Conservation (phyloP, 768 basidiomycete genomes). For the Gelatoporia subvermispora region DNA sequence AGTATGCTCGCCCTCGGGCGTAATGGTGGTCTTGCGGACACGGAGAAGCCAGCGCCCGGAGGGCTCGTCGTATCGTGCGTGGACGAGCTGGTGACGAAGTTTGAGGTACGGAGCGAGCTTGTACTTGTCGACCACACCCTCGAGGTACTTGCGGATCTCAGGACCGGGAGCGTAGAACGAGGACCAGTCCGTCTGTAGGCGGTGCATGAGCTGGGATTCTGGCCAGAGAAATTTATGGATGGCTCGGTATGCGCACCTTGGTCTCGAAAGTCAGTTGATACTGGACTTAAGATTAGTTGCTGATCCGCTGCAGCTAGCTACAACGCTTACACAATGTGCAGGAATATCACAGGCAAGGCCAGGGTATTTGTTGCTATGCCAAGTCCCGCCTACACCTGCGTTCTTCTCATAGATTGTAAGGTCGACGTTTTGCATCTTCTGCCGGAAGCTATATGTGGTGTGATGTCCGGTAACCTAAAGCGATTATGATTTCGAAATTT, state of each 20-base stretch:
- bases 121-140: conserved; percentile 54
- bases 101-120: conserved; percentile 48
- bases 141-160: conserved; percentile 53
- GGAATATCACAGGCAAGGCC: conserved; percentile 61
- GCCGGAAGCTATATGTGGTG: not conserved
- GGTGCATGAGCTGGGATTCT: not conserved
- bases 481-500: not conserved
- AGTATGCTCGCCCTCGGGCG: not conserved
- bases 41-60: conserved; percentile 54
- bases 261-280: conserved; percentile 56
- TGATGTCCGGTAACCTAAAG: not conserved
- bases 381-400: conserved; percentile 56
- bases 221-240: not conserved
- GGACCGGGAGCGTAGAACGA: conserved; percentile 53
- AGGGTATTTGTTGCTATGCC: conserved; percentile 55
- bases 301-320: not conserved
- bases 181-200: conserved; percentile 48
- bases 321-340: conserved; percentile 41
- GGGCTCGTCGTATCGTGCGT: conserved; percentile 45
- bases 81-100: conserved; percentile 48
- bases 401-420: conserved; percentile 59
- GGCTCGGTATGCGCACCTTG: conserved; percentile 28
- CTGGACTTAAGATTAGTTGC: conserved; percentile 24
- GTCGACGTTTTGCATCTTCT: conserved; percentile 40
- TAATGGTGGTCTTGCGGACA: conserved; percentile 23